Base-by-base conservation (phyloP, 805 yeast genomes). In the Candida xiaguanensis region DNA sequence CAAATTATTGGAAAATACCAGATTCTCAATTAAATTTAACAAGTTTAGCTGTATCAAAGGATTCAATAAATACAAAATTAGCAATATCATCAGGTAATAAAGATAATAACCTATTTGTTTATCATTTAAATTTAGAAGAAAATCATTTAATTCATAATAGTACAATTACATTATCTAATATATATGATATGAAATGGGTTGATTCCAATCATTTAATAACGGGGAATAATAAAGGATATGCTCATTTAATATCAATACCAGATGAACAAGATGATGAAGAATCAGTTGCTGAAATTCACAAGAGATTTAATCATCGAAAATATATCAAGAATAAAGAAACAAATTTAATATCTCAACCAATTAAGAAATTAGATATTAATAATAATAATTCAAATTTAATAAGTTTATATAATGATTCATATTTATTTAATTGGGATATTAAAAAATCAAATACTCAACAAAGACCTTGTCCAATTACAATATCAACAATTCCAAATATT, bases 381-480 rank as follows among this genome's bases (percentile, higher is more conserved):
- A 40, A 74, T 33, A 59, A 65, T 9, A 51, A 59, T 20, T 67
- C 76, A 16, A 67, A 77, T 3, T 58, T 88, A 39, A 59, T 84
- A 20, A 69, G 95, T 0, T 56, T 80, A 5, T 85, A 83, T 55
- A 79, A 79, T 41, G 82, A 83, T 43, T 23, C 28, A 5, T 77
- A 82, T 41, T 48, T 90, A 11, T 89, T 85, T 54, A 60, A 82
- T 36, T 89, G 96, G 91, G 89, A 89, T 42, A 58, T 80, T 9
- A 69, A 47, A 65, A 82, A 53, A 68, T 80, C 35, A 72, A 80
- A 53, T 51, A 63, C 60, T 26, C 56, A 56, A 38, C 36, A 49
- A 31, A 58, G 55, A 39, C 71, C 72, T 8, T 44, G 47, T 15
- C 95, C 95, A 3, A 57, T 77, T 8, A 57, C 77, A 34, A 77